phyloP scores from a whole-genome alignment of 495 filamentous ascomycete species.

The Aspergillus mulundensis region DNA sequence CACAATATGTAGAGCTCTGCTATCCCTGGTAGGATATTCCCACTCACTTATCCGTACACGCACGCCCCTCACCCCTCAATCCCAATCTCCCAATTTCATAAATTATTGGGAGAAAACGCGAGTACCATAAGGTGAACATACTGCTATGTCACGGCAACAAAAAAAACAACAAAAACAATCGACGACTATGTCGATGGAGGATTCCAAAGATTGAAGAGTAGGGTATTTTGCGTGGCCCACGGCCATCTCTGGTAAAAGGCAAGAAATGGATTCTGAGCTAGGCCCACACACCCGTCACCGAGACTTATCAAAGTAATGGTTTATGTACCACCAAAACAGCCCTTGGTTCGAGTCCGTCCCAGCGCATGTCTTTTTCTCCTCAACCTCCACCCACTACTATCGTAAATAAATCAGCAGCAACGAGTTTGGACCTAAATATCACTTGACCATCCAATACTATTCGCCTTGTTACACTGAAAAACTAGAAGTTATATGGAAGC shows the following conservation, averaged over 20 bases:
- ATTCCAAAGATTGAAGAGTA: conserved; percentile 17
- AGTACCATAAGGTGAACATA: background rate
- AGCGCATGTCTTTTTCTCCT: background rate
- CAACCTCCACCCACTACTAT: too few species aligned
- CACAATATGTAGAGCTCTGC: too few species aligned
- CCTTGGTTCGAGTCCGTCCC: background rate
- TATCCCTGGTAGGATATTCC: background rate
- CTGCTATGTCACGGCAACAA: background rate
- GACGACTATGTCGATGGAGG: conserved; percentile 14
- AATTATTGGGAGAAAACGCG: background rate
- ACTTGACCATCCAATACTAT: too few species aligned
- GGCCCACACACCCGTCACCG: conserved; percentile 14
- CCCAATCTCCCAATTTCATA: background rate
- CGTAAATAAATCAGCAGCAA: background rate
- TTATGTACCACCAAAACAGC: background rate
- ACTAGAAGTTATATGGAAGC: too few species aligned
- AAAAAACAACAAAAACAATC: conserved; percentile 6
- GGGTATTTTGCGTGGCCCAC: conserved; percentile 18
- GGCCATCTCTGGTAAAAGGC: conserved; percentile 19
- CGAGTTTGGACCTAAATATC: too few species aligned
- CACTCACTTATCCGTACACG: background rate
- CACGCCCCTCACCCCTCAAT: background rate
- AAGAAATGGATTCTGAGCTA: conserved; percentile 20
- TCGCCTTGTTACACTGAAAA: too few species aligned
- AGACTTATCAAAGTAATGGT: background rate